Conservation (phyloP, 1,284 basidiomycete genomes). For the Ganoderma lingzhi region DNA sequence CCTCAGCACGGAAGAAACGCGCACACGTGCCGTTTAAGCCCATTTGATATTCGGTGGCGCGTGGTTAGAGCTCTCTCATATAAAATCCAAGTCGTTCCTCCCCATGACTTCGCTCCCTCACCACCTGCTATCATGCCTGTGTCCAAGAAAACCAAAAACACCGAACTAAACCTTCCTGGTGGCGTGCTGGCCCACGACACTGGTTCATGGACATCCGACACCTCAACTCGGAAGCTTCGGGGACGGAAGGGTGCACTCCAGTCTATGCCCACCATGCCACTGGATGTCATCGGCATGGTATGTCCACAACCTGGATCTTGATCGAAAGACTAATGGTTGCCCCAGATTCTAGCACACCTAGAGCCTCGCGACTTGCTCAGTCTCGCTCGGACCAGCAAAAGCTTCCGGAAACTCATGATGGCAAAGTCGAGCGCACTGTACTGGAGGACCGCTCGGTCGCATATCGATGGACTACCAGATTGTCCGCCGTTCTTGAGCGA, state of each 20-base stretch:
- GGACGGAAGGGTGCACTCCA: slow-evolving; percentile 11
- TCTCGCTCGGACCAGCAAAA: slow-evolving; percentile 49
- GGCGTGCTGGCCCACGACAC: not conserved
- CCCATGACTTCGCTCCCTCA: not conserved
- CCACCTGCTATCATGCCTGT: not conserved
- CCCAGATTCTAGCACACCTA: slow-evolving; percentile 55
- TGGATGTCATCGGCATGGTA: slow-evolving; percentile 14
- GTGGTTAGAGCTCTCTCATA: not conserved
- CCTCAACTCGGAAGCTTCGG: not conserved
- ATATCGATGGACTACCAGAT: slow-evolving; percentile 34
- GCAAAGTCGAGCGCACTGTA: slow-evolving; percentile 45
- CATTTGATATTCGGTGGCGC: not conserved
- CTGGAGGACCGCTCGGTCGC: slow-evolving; percentile 47
- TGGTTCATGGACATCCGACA: no score
- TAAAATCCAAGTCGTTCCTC: not conserved
- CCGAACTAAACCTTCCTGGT: not conserved
- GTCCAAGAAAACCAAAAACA: not conserved
- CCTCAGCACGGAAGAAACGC: not conserved
- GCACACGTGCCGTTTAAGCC: not conserved
- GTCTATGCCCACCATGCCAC: slow-evolving; percentile 16
- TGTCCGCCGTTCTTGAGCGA: slow-evolving; percentile 41
- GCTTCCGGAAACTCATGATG: slow-evolving; percentile 48
- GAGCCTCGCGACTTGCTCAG: slow-evolving; percentile 55
- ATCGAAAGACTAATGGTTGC: not conserved
- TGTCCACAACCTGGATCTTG: not conserved